phyloP scores from a whole-genome alignment of 2,329 filamentous ascomycete species.

The Berkeleyomyces rouxiae region DNA sequence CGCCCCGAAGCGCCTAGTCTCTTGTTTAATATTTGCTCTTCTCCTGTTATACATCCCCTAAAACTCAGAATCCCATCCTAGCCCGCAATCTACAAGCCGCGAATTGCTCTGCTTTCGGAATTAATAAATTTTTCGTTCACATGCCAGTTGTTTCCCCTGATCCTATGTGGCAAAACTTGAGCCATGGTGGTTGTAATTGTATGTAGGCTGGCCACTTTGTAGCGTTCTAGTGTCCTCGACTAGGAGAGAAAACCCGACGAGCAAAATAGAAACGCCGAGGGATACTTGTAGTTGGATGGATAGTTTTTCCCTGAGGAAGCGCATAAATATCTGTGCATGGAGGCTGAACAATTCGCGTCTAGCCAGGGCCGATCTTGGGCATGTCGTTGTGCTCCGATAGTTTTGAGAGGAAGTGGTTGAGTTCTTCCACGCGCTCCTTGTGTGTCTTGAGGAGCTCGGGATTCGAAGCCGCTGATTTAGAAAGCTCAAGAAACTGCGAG shows the following conservation, averaged over 20 bases:
- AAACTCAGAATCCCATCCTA: too few relatives aligned
- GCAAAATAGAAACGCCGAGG: neutral
- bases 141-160: neutral
- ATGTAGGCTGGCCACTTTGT: neutral
- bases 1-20: neutral
- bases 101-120: neutral
- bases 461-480: constrained; percentile 39
- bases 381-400: constrained; percentile 98
- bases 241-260: neutral
- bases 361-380: constrained; percentile 50
- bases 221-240: neutral
- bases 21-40: neutral
- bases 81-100: neutral
- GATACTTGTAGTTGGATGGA: neutral
- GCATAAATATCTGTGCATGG: neutral
- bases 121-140: neutral
- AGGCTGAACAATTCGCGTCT: constrained; percentile 14
- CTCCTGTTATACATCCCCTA: neutral
- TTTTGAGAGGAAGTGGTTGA: constrained; percentile 83
- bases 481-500: constrained; percentile 57
- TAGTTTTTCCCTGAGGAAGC: neutral
- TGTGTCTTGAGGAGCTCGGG: constrained; percentile 87
- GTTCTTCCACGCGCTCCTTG: constrained; percentile 87
- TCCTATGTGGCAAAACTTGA: neutral
- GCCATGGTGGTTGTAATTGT: too few relatives aligned